Conservation (phyloP, 805 yeast species). For the Pichia cabralensis region DNA sequence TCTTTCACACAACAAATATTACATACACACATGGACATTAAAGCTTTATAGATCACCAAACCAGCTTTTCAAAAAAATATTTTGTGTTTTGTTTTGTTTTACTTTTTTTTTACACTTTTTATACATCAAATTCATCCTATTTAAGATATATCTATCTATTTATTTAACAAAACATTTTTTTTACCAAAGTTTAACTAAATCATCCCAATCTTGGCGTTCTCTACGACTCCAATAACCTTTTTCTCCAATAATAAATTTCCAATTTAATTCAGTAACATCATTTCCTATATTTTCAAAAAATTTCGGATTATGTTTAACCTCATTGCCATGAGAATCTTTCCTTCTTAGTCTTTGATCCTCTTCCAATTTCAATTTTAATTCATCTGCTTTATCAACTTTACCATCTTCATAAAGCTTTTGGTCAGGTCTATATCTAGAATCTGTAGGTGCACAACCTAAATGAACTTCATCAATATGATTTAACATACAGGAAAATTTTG, state of each 20-base stretch:
- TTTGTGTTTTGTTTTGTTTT: neutral
- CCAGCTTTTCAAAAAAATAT: too few relatives aligned
- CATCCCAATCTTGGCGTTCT: slow-evolving; percentile 50
- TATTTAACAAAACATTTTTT: neutral
- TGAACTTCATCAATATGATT: slow-evolving; percentile 75
- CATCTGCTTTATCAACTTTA: slow-evolving; percentile 61
- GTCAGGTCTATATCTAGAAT: slow-evolving; percentile 87
- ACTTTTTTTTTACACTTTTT: neutral
- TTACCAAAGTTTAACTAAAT: slow-evolving; percentile 47
- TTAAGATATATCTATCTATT: too few relatives aligned
- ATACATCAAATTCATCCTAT: too few relatives aligned
- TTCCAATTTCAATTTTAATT: slow-evolving; percentile 57
- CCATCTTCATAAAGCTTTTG: slow-evolving; percentile 63
- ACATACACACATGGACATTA: too few relatives aligned
- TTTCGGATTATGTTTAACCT: slow-evolving; percentile 40
- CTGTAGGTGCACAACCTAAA: slow-evolving; percentile 68
- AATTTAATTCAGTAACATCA: slow-evolving; percentile 31
- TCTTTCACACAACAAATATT: too few relatives aligned
- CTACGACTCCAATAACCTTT: slow-evolving; percentile 76
- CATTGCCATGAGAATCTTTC: slow-evolving; percentile 38
- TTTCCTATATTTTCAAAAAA: slow-evolving; percentile 63
- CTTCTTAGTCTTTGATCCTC: slow-evolving; percentile 75
- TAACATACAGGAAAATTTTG: slow-evolving; percentile 69
- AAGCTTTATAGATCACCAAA: too few relatives aligned
- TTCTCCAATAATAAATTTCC: slow-evolving; percentile 49